phyloP scores from a whole-genome alignment of 2,329 filamentous ascomycete species.

The Fusarium anguioides region DNA sequence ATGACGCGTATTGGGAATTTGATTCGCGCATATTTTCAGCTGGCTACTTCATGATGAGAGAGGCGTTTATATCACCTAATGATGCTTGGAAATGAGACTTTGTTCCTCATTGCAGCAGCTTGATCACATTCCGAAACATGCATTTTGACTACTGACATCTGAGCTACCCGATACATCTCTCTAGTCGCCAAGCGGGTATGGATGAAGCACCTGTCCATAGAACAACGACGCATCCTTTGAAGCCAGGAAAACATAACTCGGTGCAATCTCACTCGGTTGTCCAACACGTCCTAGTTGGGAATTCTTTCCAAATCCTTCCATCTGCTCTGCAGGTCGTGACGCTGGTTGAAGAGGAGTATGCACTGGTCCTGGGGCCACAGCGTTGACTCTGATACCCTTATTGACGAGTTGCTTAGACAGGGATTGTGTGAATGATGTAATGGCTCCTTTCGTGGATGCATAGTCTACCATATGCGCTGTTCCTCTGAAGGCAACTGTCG shows the following conservation, averaged over 20 bases:
- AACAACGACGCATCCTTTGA: slow-evolving; percentile 54
- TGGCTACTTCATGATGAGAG: background rate
- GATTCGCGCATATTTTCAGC: background rate
- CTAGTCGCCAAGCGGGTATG: slow-evolving; percentile 55
- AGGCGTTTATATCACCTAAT: background rate
- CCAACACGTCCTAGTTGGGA: slow-evolving; percentile 53
- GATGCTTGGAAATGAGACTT: too few relatives aligned
- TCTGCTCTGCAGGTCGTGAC: slow-evolving; percentile 56
- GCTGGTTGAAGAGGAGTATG: slow-evolving; percentile 58
- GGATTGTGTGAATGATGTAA: slow-evolving; percentile 65
- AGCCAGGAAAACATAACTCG: slow-evolving; percentile 55
- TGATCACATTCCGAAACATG: background rate
- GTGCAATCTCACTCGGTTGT: slow-evolving; percentile 58
- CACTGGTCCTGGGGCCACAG: slow-evolving; percentile 56
- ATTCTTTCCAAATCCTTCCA: slow-evolving; percentile 57
- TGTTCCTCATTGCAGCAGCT: too few relatives aligned
- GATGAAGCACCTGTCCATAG: slow-evolving; percentile 54
- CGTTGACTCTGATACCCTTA: slow-evolving; percentile 67
- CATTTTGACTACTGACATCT: background rate
- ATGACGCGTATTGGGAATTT: background rate
- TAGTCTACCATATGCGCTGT: slow-evolving; percentile 65
- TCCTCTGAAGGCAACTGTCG: slow-evolving; percentile 65
- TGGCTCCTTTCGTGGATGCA: slow-evolving; percentile 67
- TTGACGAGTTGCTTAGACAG: slow-evolving; percentile 64
- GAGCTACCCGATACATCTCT: too few relatives aligned